Evolutionary conservation across 2,329 filamentous ascomycete species (phyloP), one percentile per base, ranked within the genome.

Genomic region (Penicillium sp.): DNA sequence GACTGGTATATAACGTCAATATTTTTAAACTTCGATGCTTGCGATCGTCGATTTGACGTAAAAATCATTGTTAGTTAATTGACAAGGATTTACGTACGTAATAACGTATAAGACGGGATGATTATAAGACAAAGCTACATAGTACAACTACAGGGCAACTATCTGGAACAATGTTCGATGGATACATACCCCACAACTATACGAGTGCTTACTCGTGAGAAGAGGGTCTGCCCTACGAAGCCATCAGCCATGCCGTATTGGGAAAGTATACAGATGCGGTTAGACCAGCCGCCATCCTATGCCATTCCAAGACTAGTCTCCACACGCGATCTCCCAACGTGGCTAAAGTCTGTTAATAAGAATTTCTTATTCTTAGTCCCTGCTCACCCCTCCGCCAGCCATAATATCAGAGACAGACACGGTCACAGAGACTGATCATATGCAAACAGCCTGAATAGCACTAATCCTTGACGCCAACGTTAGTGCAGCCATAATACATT

Each of bases 241-340:
- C 43, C 28, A 28, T 46, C 18, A 52, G 38, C 35, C 18, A 43
- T 20, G 6, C 52, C 33, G 23, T 12, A 42, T 48, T 28, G 14
- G 52, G 52, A 30, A 47, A 55, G 52, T 47, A 55, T 24, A 55
- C 52, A 47, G 40, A 55, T 30, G 5, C 21, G 43, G 52, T 42
- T 48, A 55, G 52, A 42, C 45, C 35, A 24, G n/a, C 18, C 21
- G 28, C 3, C 18, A 14, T 2, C 1, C 43, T 48, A 55, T 24
- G 3, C 46, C 18, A n/a, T 18, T 46, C 42, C 2, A 12, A 55
- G 61, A 55, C 61, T 51, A 61, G 61, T 58, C 61, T 63, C 61
- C 61, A 61, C 61, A 56, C 47, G 23, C 45, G 35, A 49, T 52
- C 48, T 57, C 46, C 53, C 53, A 43, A 50, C 42, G 48, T 1